Conservation (phyloP, 441 rosid species). For the Metrosideros polymorpha region DNA sequence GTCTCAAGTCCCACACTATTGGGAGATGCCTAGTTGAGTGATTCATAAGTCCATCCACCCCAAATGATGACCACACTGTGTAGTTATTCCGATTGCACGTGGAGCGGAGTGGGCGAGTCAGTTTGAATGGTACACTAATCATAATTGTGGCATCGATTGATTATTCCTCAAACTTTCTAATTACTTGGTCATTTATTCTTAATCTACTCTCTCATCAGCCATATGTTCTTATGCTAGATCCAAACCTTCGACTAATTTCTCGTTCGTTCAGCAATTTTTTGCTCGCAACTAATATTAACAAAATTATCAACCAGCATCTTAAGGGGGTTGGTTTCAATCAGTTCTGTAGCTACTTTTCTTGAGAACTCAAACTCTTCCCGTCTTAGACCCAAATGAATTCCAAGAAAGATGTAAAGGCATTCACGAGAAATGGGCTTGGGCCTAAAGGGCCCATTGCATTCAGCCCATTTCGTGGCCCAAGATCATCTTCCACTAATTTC, state of each 20-base stretch:
- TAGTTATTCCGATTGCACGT: neutral
- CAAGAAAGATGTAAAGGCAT: neutral
- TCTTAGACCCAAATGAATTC: neutral
- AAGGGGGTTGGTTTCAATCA: neutral
- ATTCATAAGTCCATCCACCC: neutral
- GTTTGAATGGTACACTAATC: neutral
- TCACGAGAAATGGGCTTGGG: neutral
- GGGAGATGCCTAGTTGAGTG: neutral
- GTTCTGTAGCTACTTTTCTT: neutral
- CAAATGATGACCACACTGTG: neutral
- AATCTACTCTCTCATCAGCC: neutral
- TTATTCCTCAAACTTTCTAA: neutral
- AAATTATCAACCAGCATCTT: neutral
- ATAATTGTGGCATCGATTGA: neutral
- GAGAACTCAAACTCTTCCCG: neutral
- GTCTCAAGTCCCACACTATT: neutral
- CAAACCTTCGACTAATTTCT: neutral
- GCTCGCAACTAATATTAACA: neutral
- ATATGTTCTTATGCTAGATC: neutral
- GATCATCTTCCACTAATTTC: neutral
- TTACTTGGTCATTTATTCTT: neutral
- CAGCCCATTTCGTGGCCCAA: neutral
- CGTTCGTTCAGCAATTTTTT: neutral
- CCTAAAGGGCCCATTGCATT: neutral
- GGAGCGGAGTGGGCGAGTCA: rapidly evolving